Evolutionary conservation across 805 yeast genomes (phyloP).

Genomic region (Yarrowia alimentaria): DNA sequence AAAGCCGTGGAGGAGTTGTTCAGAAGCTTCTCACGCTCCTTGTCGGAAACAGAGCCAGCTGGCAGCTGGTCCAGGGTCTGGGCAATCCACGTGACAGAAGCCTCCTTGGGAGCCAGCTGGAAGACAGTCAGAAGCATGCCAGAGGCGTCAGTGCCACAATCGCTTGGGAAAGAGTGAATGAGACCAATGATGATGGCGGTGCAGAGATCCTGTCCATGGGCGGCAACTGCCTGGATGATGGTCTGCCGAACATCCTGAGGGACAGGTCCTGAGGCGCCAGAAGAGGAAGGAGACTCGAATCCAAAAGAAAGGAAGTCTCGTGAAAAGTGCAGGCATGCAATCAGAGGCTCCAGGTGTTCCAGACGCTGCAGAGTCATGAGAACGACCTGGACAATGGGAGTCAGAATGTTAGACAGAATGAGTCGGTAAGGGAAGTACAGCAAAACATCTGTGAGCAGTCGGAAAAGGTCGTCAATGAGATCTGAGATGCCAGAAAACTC

Average conservation of each 20-base stretch:
- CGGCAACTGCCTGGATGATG: conserved; percentile 49
- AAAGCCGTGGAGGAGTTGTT: conserved; percentile 34
- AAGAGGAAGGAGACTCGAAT: conserved; percentile 72
- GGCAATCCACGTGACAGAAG: conserved; percentile 63
- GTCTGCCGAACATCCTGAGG: conserved; percentile 55
- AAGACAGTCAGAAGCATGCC: conserved; percentile 67
- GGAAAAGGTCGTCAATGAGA: conserved; percentile 79
- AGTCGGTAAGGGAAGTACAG: conserved; percentile 67
- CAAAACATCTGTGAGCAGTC: conserved; percentile 72
- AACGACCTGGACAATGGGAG: conserved; percentile 57
- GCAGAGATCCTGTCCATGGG: conserved; percentile 58
- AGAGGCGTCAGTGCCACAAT: conserved; percentile 68
- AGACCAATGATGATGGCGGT: conserved; percentile 60
- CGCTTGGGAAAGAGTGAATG: conserved; percentile 66
- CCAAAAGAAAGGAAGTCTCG: conserved; percentile 88
- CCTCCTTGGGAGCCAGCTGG: conserved; percentile 43
- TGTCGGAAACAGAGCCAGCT: conserved; percentile 56
- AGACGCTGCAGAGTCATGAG: conserved; percentile 50
- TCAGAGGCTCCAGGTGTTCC: conserved; percentile 69
- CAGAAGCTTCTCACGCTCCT: conserved; percentile 65
- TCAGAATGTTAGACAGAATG: conserved; percentile 41
- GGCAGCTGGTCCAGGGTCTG: conserved; percentile 59
- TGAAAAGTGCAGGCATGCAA: conserved; percentile 67
- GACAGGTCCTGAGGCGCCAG: conserved; percentile 52
- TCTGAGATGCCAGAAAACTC: conserved; percentile 51